These are phyloP conservation scores for Emergomyces orientalis DNA, from an alignment of 2,329 filamentous ascomycete genomes.

Conservation along the genomic window DNA sequence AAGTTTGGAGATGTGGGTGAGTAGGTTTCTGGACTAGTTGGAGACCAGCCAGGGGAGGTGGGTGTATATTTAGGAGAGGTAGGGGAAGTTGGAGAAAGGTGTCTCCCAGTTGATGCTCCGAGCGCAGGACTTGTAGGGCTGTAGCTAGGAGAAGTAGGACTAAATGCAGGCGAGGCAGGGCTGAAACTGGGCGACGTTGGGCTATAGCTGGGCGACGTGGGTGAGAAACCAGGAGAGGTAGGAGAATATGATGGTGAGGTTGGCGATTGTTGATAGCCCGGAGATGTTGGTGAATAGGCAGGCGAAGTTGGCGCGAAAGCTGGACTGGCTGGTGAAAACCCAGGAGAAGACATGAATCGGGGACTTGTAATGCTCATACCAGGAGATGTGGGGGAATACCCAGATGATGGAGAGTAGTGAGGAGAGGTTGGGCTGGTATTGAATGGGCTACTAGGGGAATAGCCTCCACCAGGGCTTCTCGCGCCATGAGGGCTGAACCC, in stretches of 20 bases:
- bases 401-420: constrained; percentile 52
- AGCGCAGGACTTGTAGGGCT: constrained; percentile 46
- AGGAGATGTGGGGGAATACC: constrained; percentile 69
- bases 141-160: constrained; percentile 51
- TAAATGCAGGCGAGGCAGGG: constrained; percentile 43
- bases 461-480: constrained; percentile 53
- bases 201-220: constrained; percentile 53
- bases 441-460: constrained; percentile 66
- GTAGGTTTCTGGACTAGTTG: constrained; percentile 40
- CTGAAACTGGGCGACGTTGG: constrained; percentile 51
- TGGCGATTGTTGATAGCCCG: constrained; percentile 53
- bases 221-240: constrained; percentile 47
- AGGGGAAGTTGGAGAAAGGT: constrained; percentile 38
- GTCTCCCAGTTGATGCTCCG: constrained; percentile 31
- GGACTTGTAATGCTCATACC: constrained; percentile 50
- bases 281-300: constrained; percentile 44
- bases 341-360: constrained; percentile 45
- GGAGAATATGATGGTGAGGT: constrained; percentile 45
- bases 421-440: constrained; percentile 61
- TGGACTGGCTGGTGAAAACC: constrained; percentile 47
- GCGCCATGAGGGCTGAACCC: constrained; percentile 59
- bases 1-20: constrained; percentile 44
- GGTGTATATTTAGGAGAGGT: constrained; percentile 48
- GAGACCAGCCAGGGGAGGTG: constrained; percentile 44
- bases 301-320: constrained; percentile 54